phyloP scores from a whole-genome alignment of 1,284 basidiomycete genomes.

The Cutaneotrichosporon sp. region DNA sequence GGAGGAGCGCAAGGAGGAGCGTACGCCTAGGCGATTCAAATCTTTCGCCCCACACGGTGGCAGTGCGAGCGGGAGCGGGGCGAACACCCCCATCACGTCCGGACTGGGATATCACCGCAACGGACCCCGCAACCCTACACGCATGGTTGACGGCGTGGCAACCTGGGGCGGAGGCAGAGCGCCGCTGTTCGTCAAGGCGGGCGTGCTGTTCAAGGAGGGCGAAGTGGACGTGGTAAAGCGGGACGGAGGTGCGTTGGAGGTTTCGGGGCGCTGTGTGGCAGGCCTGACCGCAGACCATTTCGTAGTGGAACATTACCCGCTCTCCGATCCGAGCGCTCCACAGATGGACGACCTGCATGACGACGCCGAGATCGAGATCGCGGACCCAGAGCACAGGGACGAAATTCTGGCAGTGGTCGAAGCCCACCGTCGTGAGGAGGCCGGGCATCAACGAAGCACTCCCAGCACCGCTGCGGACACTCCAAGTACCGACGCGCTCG shows the following conservation, averaged over 20 bases:
- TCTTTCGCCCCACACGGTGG: slow-evolving; percentile 4
- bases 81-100: slow-evolving; percentile 31
- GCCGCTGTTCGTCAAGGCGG: slow-evolving; percentile 48
- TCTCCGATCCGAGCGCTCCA: slow-evolving; percentile 35
- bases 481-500: neutral
- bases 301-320: slow-evolving; percentile 21
- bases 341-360: slow-evolving; percentile 32
- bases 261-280: too few relatives aligned
- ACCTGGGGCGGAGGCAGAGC: slow-evolving; percentile 39
- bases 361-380: slow-evolving; percentile 26
- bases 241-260: slow-evolving; percentile 27
- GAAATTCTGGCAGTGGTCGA: neutral
- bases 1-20: neutral
- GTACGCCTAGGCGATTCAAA: neutral
- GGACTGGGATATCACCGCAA: slow-evolving; percentile 28
- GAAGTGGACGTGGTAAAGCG: slow-evolving; percentile 38
- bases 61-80: slow-evolving; percentile 17
- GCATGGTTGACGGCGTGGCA: slow-evolving; percentile 15
- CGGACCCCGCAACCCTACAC: slow-evolving; percentile 8
- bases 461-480: too few relatives aligned
- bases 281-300: slow-evolving; percentile 17
- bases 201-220: slow-evolving; percentile 46
- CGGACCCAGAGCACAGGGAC: neutral
- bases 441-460: too few relatives aligned
- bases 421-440: neutral